A percentile compares a stretch with the other conserved stretches of the same genome.
Conservation (phyloP, 805 yeast species). For the Candida palmyrensis region DNA sequence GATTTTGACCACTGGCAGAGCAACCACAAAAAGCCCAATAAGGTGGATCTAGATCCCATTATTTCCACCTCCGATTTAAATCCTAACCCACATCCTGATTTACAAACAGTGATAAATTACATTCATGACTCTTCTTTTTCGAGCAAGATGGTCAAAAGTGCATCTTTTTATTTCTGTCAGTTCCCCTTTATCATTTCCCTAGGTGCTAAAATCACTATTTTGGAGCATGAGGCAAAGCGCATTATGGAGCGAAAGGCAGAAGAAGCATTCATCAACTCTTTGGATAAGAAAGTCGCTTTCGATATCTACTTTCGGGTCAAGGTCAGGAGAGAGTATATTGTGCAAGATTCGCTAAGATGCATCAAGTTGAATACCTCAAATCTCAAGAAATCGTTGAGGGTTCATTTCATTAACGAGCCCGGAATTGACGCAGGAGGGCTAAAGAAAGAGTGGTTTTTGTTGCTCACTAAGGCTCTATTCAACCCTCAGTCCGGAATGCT, state of each 20-base stretch:
- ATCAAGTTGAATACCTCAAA: conserved; percentile 53
- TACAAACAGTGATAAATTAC: conserved; percentile 42
- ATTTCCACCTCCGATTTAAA: background rate
- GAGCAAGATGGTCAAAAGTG: conserved; percentile 12
- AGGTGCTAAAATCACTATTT: conserved; percentile 74
- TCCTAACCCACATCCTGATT: conserved; percentile 17
- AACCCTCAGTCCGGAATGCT: conserved; percentile 67
- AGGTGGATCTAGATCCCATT: too few species aligned
- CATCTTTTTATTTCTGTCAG: conserved; percentile 63
- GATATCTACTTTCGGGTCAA: conserved; percentile 66
- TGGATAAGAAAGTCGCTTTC: conserved; percentile 54
- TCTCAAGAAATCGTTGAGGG: conserved; percentile 66
- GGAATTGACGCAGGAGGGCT: conserved; percentile 97
- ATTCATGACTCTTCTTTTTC: conserved; percentile 37
- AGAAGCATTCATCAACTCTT: conserved; percentile 75
- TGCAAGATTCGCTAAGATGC: conserved; percentile 69
- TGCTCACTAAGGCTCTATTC: conserved; percentile 67
- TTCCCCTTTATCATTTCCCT: conserved; percentile 78
- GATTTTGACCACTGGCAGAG: conserved; percentile 87
- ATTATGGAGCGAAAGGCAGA: conserved; percentile 86
- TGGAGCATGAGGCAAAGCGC: conserved; percentile 76
- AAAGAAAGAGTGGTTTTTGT: conserved; percentile 87
- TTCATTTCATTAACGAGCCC: conserved; percentile 82
- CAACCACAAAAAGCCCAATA: conserved; percentile 17
- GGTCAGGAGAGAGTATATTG: conserved; percentile 62